These are phyloP conservation scores for Fusarium sp. DNA, from an alignment of 2,329 filamentous ascomycete genomes.

Conservation along the genomic window DNA sequence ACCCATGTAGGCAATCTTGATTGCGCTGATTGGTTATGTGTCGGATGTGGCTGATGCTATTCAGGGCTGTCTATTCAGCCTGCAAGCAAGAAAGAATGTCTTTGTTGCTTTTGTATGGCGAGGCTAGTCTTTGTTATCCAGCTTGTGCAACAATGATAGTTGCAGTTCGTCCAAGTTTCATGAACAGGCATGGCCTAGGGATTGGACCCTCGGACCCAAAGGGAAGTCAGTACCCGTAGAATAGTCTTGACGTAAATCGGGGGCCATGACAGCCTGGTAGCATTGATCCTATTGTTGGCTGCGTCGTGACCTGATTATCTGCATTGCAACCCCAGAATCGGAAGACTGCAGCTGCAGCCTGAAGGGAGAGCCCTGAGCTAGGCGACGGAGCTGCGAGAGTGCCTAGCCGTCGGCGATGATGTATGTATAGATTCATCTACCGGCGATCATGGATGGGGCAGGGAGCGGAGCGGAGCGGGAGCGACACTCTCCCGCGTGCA, in stretches of 20 bases:
- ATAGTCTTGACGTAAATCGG: slow-evolving; percentile 4
- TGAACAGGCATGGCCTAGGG: neutral
- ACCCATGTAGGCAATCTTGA: slow-evolving; percentile 13
- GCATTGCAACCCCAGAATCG: slow-evolving; percentile 10
- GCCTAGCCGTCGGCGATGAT: neutral
- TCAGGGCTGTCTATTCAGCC: slow-evolving; percentile 22
- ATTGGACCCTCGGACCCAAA: neutral
- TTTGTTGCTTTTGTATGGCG: slow-evolving; percentile 7
- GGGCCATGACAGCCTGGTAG: slow-evolving; percentile 7
- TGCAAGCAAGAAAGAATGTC: slow-evolving; percentile 15
- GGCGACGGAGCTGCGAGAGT: neutral
- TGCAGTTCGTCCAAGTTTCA: slow-evolving; percentile 1
- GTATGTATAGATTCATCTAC: slow-evolving; percentile 4
- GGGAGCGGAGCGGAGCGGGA: slow-evolving; percentile 16
- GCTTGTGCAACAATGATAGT: slow-evolving; percentile 25
- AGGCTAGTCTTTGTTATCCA: slow-evolving; percentile 23
- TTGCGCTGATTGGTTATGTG: slow-evolving; percentile 16
- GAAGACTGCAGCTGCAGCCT: slow-evolving; percentile 26
- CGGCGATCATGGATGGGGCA: neutral
- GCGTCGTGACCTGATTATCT: slow-evolving; percentile 2
- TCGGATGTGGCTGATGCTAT: slow-evolving; percentile 26
- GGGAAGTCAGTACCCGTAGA: slow-evolving; percentile 12
- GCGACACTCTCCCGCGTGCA: slow-evolving; percentile 22
- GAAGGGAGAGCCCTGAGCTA: slow-evolving; percentile 27
- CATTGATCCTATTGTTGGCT: slow-evolving; percentile 28